Base-by-base conservation (phyloP, 23 red algal species). In the Pyropia yezoensis region DNA sequence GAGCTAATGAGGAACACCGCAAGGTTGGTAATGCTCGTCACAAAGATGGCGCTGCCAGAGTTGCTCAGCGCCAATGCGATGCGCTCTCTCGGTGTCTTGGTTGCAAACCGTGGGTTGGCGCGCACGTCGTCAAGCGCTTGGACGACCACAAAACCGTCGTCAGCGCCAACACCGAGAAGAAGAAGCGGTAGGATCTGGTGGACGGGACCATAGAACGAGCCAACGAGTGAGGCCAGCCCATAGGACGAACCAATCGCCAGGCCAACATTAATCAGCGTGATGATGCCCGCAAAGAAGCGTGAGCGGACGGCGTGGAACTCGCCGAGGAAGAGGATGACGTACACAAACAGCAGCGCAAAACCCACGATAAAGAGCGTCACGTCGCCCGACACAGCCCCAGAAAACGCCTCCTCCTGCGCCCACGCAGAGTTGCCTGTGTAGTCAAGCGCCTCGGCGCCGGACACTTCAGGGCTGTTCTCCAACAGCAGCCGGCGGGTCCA, bases 181-280 rank as follows among this genome's bases (percentile, higher is more conserved):
- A 88, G 73, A 1, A 88, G 65, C 27, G 83, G 83, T 15, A 88
- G 73, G 27, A 88, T 78, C 57, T 77, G 72, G 70, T 88, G 83
- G 28, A 88, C 83, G 27, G 83, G 83, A 0, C 83, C 83, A 49
- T 61, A 88, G 65, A 88, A 77, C 66, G 68, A 71, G 13, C 83
- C 83, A 71, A 70, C 29, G 8, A 74, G 65, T 0, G 73, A 78
- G 15, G 83, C 76, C 8, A 88, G 28, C n/a, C 83, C 83, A 66
- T 71, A 88, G 33, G 72, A 71, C 16, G 64, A 54, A 14, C 83
- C 83, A 16, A 88, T 49, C 2, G 83, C 62, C 3, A 88, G 66
- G 16, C 83, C 83, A 25, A 73, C 71, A 19, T 70, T 78, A 45
- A 73, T 2, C 15, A 88, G 28, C 30, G 73, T 66, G 57, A 57